phyloP scores from a whole-genome alignment of 306 rosid genomes.

The Astragalus glycyphyllos region DNA sequence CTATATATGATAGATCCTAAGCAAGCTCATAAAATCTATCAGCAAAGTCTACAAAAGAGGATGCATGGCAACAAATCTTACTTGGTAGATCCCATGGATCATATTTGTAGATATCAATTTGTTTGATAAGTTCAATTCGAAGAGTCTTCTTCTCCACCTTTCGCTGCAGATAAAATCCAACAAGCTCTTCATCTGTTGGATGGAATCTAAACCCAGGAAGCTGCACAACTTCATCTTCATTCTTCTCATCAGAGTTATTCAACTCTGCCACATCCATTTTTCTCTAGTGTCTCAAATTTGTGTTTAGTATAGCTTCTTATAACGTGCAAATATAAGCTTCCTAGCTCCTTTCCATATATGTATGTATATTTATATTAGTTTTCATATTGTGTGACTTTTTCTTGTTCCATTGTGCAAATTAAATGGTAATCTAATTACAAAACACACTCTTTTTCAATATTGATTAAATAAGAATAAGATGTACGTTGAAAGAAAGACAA shows the following conservation, averaged over 20 bases:
- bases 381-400: constrained; percentile 4
- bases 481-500: neutral
- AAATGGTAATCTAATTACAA: too few relatives aligned
- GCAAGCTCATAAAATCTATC: neutral
- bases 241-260: constrained; percentile 15
- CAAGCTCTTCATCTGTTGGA: constrained; percentile 95
- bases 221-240: constrained; percentile 49
- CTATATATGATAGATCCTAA: neutral
- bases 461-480: too few relatives aligned
- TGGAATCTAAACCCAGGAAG: constrained; percentile 96
- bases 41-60: neutral
- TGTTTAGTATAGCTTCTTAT: constrained; percentile 40
- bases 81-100: constrained; percentile 99
- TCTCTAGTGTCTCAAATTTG: constrained; percentile 14
- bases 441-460: too few relatives aligned
- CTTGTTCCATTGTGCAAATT: constrained; percentile 6
- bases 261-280: constrained; percentile 53
- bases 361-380: neutral
- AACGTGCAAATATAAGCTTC: neutral
- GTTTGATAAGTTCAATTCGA: constrained; percentile 78
- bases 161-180: constrained; percentile 74
- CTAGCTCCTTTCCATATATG: neutral
- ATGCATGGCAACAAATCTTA: constrained; percentile 42
- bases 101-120: constrained; percentile 86
- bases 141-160: constrained; percentile 78